Evolutionary conservation across 139 green algal genomes (phyloP).

Genomic region (Coelastrella sp.): DNA sequence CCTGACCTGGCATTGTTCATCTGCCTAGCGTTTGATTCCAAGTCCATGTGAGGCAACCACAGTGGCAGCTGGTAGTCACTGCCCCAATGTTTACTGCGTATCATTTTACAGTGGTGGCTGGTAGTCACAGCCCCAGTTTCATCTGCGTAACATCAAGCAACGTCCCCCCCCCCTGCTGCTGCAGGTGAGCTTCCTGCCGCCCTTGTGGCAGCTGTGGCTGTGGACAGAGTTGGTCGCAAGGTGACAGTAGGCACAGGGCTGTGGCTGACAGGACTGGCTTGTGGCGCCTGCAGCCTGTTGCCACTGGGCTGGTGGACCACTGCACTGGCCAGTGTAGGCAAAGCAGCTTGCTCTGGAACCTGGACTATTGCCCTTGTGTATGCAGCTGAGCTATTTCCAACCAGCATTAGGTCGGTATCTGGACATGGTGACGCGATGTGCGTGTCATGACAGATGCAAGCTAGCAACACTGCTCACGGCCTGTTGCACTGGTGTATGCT

Average conservation of each 20-base stretch:
- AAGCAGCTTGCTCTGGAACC: background rate
- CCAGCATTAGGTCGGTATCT: background rate
- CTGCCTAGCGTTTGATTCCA: background rate
- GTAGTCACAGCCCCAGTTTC: no score
- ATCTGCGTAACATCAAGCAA: no score
- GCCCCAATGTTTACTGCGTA: no score
- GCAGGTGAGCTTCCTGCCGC: constrained; percentile 25
- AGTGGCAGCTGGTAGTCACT: background rate
- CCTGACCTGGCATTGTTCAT: background rate
- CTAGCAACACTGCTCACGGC: background rate
- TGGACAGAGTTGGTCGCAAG: constrained; percentile 13
- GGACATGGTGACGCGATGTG: background rate
- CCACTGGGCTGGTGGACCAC: background rate
- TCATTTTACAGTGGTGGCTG: no score
- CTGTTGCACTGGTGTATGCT: no score
- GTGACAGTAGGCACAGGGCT: constrained; percentile 7
- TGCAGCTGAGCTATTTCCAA: constrained; percentile 24
- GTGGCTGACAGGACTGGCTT: constrained; percentile 8
- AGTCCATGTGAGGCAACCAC: background rate
- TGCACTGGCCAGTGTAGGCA: constrained; percentile 17
- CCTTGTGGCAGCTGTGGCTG: background rate
- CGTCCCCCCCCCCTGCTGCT: background rate
- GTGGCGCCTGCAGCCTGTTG: constrained; percentile 7
- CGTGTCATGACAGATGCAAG: background rate
- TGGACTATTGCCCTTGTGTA: constrained; percentile 29